Evolutionary conservation across 1,284 basidiomycete genomes (phyloP), one percentile per base, ranked within the genome.

Genomic region (Fomitopsis betulina): DNA sequence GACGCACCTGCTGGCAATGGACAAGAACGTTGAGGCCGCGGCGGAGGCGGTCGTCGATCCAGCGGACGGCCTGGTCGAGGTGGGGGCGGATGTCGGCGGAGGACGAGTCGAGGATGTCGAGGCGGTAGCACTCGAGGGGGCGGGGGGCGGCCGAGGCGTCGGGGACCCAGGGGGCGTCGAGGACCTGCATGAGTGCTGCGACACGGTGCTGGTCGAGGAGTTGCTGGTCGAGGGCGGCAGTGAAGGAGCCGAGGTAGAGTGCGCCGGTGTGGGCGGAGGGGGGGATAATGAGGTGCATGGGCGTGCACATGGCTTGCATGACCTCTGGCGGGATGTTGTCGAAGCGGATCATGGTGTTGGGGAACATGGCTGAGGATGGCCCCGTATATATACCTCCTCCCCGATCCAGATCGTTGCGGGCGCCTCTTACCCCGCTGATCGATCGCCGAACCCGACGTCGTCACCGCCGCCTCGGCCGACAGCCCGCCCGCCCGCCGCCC

Each of bases 241-340:
- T 65, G 67, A 73, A 69, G 43, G 76, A 71, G 47, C 74, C 74
- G 63, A 75, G 72, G 67, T 70, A 76, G 62, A 75, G 72, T 7
- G 74, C 70, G 60, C 74, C 74, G 42, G 70, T 66, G 59, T 33
- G 56, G 54, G 62, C 51, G 59, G 63, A 35, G 65, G 68, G 61
- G 5, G 82, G 75, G 23, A 84, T 73, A 66, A 90, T 81, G 60
- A 79, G 79, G 72, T 90, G 87, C 87, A 90, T 88, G 0, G 88
- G 87, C 0, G 87, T 90, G 75, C 86, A 89, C 83, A 90, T 87
- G 17, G 88, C 84, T 70, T 89, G 84, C 79, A 87, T 84, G 57
- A 89, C 85, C 63, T 88, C 87, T 35, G 81, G 79, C 13, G 87
- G 76, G 59, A 89, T 72, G 59, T 76, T 79, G 68, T 87, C 86